Evolutionary conservation across 108 stramenopile species (phyloP).

Genomic region (Cyclotella atomus): DNA sequence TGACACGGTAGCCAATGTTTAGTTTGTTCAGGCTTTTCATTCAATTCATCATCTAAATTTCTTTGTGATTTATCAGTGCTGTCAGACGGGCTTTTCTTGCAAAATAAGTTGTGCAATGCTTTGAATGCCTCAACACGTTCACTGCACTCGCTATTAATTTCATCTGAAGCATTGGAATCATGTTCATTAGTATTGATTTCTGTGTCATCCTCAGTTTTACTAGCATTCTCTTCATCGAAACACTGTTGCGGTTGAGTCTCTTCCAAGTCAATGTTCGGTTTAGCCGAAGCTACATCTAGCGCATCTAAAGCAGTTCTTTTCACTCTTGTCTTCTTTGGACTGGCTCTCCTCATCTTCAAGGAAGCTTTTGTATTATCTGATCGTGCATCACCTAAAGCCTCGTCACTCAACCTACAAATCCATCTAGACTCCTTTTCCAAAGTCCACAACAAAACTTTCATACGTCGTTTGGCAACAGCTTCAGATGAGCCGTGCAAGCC

Average conservation of each 20-base stretch:
- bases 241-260: not conserved
- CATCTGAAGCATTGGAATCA: not conserved
- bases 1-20: slow-evolving; percentile 54
- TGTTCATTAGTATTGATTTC: not conserved
- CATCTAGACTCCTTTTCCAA: slow-evolving; percentile 38
- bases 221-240: not conserved
- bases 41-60: no score
- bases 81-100: not conserved
- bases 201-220: not conserved
- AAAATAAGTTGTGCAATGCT: slow-evolving; percentile 30
- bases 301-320: no score
- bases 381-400: not conserved
- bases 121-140: slow-evolving; percentile 21
- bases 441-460: slow-evolving; percentile 62
- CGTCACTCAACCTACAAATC: slow-evolving; percentile 7
- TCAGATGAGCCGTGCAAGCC: slow-evolving; percentile 81
- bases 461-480: slow-evolving; percentile 73
- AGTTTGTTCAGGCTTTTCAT: slow-evolving; percentile 2
- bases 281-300: not conserved
- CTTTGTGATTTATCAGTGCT: not conserved
- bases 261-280: not conserved
- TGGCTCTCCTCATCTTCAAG: not conserved
- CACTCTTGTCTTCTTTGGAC: no score
- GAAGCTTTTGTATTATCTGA: not conserved
- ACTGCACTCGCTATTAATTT: slow-evolving; percentile 12